phyloP scores from a whole-genome alignment of 768 basidiomycete genomes.

The Suillus subalutaceus region DNA sequence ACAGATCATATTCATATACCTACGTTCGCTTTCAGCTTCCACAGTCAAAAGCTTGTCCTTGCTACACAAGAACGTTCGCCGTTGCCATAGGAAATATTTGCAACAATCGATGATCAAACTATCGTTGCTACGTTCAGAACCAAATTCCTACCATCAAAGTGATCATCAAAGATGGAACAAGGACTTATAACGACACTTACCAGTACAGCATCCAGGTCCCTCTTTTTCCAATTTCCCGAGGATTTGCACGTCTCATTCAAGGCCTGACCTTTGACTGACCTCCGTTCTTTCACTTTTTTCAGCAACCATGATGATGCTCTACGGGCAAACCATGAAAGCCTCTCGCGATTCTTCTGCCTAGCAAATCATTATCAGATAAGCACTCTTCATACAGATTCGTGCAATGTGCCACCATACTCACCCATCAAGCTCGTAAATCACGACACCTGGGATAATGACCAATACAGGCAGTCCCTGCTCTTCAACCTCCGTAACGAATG shows the following conservation, averaged over 20 bases:
- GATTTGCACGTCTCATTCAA: constrained; percentile 63
- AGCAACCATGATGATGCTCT: constrained; percentile 72
- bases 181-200: constrained; percentile 26
- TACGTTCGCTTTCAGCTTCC: constrained; percentile 51
- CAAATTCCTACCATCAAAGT: constrained; percentile 17
- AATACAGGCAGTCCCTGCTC: constrained; percentile 49
- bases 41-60: constrained; percentile 70
- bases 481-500: constrained; percentile 67
- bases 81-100: constrained; percentile 52
- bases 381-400: constrained; percentile 6
- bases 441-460: constrained; percentile 72
- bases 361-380: constrained; percentile 6
- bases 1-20: constrained; percentile 20
- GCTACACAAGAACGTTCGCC: constrained; percentile 64
- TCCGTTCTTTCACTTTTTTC: constrained; percentile 58
- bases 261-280: constrained; percentile 61
- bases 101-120: constrained; percentile 77
- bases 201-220: constrained; percentile 43
- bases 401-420: constrained; percentile 32
- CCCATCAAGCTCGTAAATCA: constrained; percentile 80
- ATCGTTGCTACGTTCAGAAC: constrained; percentile 58
- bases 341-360: constrained; percentile 44
- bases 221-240: constrained; percentile 63
- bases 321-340: constrained; percentile 65
- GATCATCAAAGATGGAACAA: constrained; percentile 2